phyloP scores from a whole-genome alignment of 495 filamentous ascomycete genomes.

The Staphylotrichum tortipilum region DNA sequence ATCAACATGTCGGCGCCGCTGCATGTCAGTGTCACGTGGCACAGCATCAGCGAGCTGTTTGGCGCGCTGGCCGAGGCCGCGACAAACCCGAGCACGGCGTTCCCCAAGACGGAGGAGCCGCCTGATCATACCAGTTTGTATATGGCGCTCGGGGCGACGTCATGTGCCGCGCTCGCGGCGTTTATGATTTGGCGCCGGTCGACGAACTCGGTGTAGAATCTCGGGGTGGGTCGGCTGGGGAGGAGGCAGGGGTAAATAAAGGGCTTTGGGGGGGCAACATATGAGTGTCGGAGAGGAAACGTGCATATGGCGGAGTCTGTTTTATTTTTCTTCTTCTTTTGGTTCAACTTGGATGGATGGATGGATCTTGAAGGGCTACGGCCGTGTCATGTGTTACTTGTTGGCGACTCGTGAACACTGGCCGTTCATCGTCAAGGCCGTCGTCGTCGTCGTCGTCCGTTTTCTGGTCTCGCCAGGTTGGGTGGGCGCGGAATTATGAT shows the following conservation, averaged over 20 bases:
- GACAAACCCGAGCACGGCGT: constrained; percentile 75
- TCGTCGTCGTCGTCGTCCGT: no score
- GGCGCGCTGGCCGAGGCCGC: constrained; percentile 80
- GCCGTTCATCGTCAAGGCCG: no score
- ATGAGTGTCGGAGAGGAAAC: not conserved
- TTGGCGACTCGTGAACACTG: no score
- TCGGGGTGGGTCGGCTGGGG: not conserved
- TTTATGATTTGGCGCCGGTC: constrained; percentile 59
- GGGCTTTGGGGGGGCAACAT: not conserved
- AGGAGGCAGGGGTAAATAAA: not conserved
- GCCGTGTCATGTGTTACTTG: no score
- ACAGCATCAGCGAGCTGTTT: constrained; percentile 82
- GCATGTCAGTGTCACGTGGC: constrained; percentile 91
- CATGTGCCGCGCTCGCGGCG: constrained; percentile 71
- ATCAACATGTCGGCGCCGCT: constrained; percentile 77
- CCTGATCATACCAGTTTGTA: constrained; percentile 77
- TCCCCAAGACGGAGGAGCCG: constrained; percentile 79
- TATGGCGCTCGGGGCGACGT: constrained; percentile 71
- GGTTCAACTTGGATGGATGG: not conserved
- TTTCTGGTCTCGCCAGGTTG: not conserved
- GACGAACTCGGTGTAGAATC: constrained; percentile 21
- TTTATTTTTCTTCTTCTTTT: not conserved
- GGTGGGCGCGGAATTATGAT: constrained; percentile 10
- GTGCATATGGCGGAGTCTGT: constrained; percentile 3
- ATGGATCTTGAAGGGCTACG: no score